phyloP scores from a whole-genome alignment of 2,329 filamentous ascomycete genomes.

The Passalora sequoiae region DNA sequence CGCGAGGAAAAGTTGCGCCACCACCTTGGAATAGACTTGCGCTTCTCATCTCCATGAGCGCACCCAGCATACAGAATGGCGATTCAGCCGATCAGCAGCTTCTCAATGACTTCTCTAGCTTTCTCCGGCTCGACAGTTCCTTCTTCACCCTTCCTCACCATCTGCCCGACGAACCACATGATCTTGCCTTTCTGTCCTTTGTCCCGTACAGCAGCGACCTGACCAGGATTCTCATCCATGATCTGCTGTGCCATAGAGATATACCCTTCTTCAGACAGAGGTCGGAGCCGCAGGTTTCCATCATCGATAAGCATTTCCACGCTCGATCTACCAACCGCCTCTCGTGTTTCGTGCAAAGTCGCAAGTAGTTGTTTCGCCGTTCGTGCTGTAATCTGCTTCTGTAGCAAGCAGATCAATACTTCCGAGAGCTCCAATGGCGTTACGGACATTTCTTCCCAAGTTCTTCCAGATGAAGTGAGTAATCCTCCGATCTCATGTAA shows the following conservation, averaged over 20 bases:
- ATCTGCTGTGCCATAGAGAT: constrained; percentile 49
- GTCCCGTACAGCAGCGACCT: constrained; percentile 55
- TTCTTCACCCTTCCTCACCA: constrained; percentile 57
- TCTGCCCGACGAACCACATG: constrained; percentile 64
- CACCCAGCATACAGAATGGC: no score
- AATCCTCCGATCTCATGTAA: constrained; percentile 50
- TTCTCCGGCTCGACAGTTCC: constrained; percentile 58
- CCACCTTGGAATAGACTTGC: no score
- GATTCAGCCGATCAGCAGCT: constrained; percentile 32
- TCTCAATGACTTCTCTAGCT: constrained; percentile 51
- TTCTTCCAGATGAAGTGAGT: constrained; percentile 32
- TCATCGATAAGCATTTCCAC: constrained; percentile 53
- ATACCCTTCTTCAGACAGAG: constrained; percentile 55
- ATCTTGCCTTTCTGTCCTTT: constrained; percentile 61
- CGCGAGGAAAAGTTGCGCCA: no score
- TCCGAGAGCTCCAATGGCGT: constrained; percentile 39
- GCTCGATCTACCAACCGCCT: constrained; percentile 28
- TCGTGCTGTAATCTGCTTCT: constrained; percentile 46
- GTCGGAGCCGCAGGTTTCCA: constrained; percentile 51
- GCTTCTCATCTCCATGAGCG: no score
- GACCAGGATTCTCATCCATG: constrained; percentile 51
- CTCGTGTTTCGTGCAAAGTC: constrained; percentile 41
- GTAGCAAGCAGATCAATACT: constrained; percentile 39
- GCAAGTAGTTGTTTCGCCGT: constrained; percentile 58
- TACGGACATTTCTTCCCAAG: constrained; percentile 41